phyloP scores from a whole-genome alignment of 2,329 filamentous ascomycete genomes.

The Neofusicoccum kwambonambiense region DNA sequence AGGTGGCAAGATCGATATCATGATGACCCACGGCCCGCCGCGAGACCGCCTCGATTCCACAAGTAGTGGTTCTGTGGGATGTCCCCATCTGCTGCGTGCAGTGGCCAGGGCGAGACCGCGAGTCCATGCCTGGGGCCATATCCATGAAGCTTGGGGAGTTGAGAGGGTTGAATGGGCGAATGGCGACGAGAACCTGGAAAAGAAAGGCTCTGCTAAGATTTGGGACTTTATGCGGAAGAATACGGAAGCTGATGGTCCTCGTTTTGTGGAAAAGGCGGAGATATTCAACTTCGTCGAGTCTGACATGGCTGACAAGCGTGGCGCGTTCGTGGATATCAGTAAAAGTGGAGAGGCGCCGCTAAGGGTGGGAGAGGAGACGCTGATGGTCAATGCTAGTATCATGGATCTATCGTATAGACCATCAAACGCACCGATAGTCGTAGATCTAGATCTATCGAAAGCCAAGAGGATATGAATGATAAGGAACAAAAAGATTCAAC shows the following conservation, averaged over 20 bases:
- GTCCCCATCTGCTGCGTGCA: constrained; percentile 54
- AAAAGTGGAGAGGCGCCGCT: constrained; percentile 31
- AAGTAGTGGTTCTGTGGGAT: constrained; percentile 47
- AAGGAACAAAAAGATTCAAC: background rate
- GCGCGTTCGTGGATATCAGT: constrained; percentile 34
- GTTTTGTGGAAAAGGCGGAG: background rate
- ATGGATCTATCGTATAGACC: constrained; percentile 51
- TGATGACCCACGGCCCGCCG: constrained; percentile 63
- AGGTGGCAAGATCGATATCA: constrained; percentile 52
- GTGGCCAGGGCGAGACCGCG: constrained; percentile 50
- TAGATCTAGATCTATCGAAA: constrained; percentile 49
- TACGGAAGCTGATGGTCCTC: too few species aligned
- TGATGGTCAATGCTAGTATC: constrained; percentile 60
- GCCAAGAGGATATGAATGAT: background rate
- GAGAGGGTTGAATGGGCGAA: constrained; percentile 40
- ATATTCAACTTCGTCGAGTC: constrained; percentile 23
- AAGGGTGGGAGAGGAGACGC: constrained; percentile 50
- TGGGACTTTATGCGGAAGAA: too few species aligned
- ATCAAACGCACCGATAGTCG: constrained; percentile 54
- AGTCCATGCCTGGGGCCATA: constrained; percentile 64
- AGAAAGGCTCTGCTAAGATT: background rate
- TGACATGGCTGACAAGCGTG: constrained; percentile 25
- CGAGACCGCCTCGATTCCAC: constrained; percentile 49
- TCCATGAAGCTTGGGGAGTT: constrained; percentile 53
- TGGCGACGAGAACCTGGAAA: constrained; percentile 14